Evolutionary conservation across 1,284 basidiomycete species (phyloP), one percentile per base, ranked within the genome.

Genomic region (Sphaerobolus stellatus): DNA sequence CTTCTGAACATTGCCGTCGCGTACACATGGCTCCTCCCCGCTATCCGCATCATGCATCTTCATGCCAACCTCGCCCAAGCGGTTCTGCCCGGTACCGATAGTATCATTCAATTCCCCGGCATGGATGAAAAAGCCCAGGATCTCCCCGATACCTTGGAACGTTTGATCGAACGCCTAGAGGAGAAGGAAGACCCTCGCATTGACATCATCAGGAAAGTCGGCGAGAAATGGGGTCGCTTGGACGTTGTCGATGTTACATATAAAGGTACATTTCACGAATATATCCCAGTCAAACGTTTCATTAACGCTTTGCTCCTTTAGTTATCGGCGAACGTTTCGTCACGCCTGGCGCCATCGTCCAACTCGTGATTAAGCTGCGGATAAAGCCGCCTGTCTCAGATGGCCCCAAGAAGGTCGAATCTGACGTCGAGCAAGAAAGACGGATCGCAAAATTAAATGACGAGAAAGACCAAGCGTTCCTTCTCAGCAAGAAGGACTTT

Each of bases 241-340:
- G 91, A 98, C 59, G 75, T 99, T 34, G 84, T 92, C 18, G 88
- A 91, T 66, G 89, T 90, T 25, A 76, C 82, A 43, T 98, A 98
- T 79, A 92, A 90, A 78, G 93, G 92, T 92, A 59, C 43, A 20
- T 46, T 28, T 50, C 25, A 25, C 20, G 34, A 46, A 28, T 14
- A 2, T 20, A 34, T 36, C 22, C 47, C 53, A 44, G 25, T 31
- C 52, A 27, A 29, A 34, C 27, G 18, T 43, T 30, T 24, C 58
- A 44, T 47, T 58, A 27, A 48, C 34, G n/a, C 36, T 48, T 31
- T 33, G 46, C 41, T 33, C 14, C n/a, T 9, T 22, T 59, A 94
- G 95, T 98, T 54, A 88, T 92, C 52, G 97, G 92, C 51, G 97
- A 99, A 70, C 86, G 87, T 34, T 72, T 90, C 43, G 86, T 98